Evolutionary conservation across 331 rosid species (phyloP), one percentile per base, ranked within the genome.

Genomic region (Malus hybrid): DNA sequence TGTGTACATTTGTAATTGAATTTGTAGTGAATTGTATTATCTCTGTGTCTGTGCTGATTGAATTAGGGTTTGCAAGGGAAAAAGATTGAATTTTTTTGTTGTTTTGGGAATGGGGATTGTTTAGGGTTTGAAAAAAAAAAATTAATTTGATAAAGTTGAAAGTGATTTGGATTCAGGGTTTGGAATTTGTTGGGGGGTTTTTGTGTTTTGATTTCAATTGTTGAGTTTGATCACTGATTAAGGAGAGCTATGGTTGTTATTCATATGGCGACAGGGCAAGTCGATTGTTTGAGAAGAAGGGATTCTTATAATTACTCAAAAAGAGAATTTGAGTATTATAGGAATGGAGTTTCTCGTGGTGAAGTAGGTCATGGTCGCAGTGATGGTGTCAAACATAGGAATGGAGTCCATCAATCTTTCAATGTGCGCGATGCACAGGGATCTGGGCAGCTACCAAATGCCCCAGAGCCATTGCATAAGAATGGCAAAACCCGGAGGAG

Each of bases 211-310:
- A 72, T 60, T 68, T 82, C 52, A 44, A 73, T 72, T 72, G 52
- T 81, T 77, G 65, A 55, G 73, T 42, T 71, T 87, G 78, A 68
- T 84, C 82, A 56, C 81, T 85, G 71, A 90, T 84, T 80, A 72
- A 66, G 88, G 79, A 81, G 88, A 78, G 66, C 80, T 87, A 83
- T 87, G 85, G 82, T 88, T 86, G 85, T 83, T 60, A 81, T 85
- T 88, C 88, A 76, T 73, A 92, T 89, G 97, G 93, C 92, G 86
- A 85, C 97, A 89, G 90, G 96, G 77, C 65, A 78, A 72, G 84
- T 79, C 36, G 80, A 82, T 82, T 84, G 82, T 82, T 76, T 86
- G 68, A 77, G 86, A 71, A 88, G 84, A 24, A 82, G 84, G 72
- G 89, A 82, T 11, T 82, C 79, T 57, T 82, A 60, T 85, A 76